Evolutionary conservation across 73 alveolate genomes (phyloP), one percentile per base, ranked within the genome.

Genomic region (Paramecium primaurelia): DNA sequence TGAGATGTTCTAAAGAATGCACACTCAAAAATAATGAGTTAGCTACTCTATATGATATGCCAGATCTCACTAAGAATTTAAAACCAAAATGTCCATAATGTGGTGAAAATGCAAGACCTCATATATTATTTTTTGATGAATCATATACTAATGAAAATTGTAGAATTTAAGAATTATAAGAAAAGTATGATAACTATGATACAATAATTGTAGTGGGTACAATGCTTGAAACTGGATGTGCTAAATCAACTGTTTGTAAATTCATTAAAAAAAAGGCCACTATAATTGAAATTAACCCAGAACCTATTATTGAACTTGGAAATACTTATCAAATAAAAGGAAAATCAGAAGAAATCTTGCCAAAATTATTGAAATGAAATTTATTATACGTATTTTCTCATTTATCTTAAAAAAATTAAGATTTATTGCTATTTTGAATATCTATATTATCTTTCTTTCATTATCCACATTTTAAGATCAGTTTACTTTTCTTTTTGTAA

Each of bases 41-140:
- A 34, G 87, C 68, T 10, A 37, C 60, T 36, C 86, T 95, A 22
- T 95, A 86, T 86, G 42, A 42, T 30, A 88, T 94, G 47, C 98
- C 98, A 16, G 64, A 59, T 28, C 42, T 92, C 3, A 86, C 47
- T 12, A 58, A 93, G 36, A 86, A 44, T n/a, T 86, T 42, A 32
- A 92, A 59, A 6, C 98, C 98, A 1, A 92, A 73, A 71, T 95
- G 98, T 92, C 58, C 92, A 25, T 45, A 73, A 42, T 95, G 98
- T 47, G 94, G 92, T 7, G 92, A 60, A n/a, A 25, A 22, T 6
- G 95, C 95, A 95, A 92, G 94, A 58, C 97, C 98, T 58, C 98
- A 95, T 42, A 59, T 91, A 51, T 71, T 95, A 93, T 93, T 93
- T 93, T 95, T 95, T 75, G 98, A 95, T 92, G 98, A 95, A 60